Percentiles rank a stretch among this genome's conserved stretches.
phyloP scores from a whole-genome alignment of 768 basidiomycete species.

The Kwoniella europaea region DNA sequence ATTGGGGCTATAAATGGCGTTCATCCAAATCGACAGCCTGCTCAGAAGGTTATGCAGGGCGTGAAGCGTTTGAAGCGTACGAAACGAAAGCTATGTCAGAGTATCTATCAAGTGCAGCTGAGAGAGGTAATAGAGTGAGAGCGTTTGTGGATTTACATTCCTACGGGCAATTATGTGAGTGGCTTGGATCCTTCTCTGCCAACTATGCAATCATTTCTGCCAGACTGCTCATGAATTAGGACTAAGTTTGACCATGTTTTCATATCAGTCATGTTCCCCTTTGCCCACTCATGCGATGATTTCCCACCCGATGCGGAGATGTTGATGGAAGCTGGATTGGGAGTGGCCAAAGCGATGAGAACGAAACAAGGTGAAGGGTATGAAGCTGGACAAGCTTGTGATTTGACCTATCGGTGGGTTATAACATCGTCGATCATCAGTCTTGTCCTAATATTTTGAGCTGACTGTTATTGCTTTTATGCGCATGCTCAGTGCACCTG shows the following conservation, averaged over 20 bases:
- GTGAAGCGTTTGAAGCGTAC: slow-evolving; percentile 71
- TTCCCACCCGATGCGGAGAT: slow-evolving; percentile 75
- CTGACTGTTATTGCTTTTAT: not conserved
- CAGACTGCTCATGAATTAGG: not conserved
- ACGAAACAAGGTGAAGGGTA: slow-evolving; percentile 66
- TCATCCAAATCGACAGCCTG: slow-evolving; percentile 65
- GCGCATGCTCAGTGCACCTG: slow-evolving; percentile 60
- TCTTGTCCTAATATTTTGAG: not conserved
- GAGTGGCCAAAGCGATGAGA: slow-evolving; percentile 67
- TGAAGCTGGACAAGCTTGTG: slow-evolving; percentile 62
- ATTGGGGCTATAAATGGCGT: slow-evolving; percentile 74
- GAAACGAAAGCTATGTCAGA: slow-evolving; percentile 78
- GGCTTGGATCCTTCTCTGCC: not conserved
- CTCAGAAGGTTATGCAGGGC: slow-evolving; percentile 71
- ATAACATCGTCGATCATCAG: not conserved
- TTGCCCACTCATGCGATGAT: slow-evolving; percentile 70
- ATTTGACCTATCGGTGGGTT: slow-evolving; percentile 55
- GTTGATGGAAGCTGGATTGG: slow-evolving; percentile 72
- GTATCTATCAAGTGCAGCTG: slow-evolving; percentile 61
- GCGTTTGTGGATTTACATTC: slow-evolving; percentile 77
- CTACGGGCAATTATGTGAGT: slow-evolving; percentile 82
- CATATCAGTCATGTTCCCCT: slow-evolving; percentile 70
- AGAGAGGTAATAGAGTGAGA: slow-evolving; percentile 57
- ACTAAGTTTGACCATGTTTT: not conserved
- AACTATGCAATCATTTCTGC: not conserved